Conservation (phyloP, 257 asterid genomes). For the Solanum verrucosum region DNA sequence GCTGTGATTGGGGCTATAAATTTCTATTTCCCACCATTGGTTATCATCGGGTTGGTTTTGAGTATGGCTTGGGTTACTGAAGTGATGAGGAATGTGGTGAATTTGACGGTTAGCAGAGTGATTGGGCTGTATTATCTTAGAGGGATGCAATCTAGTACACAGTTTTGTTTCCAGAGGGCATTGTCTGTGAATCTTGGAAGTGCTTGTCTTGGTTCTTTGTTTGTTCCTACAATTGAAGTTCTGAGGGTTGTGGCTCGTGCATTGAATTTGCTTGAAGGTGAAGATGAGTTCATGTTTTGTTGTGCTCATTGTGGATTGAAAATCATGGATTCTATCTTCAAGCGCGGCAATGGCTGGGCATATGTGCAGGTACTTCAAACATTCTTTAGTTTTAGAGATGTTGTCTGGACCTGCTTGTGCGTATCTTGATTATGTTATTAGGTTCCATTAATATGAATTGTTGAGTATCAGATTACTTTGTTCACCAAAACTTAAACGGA, state of each 20-base stretch:
- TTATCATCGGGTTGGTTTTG: slow-evolving; percentile 45
- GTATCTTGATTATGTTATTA: neutral
- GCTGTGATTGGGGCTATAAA: slow-evolving; percentile 82
- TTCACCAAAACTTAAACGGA: neutral
- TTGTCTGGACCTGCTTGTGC: neutral
- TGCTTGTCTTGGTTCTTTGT: slow-evolving; percentile 84
- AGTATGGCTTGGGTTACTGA: slow-evolving; percentile 90
- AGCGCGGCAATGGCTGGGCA: slow-evolving; percentile 95
- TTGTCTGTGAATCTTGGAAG: slow-evolving; percentile 76
- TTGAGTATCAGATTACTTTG: neutral
- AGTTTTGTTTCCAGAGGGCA: slow-evolving; percentile 87
- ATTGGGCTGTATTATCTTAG: slow-evolving; percentile 82
- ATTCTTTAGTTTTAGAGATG: neutral
- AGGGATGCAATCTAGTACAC: slow-evolving; percentile 85
- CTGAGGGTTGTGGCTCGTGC: slow-evolving; percentile 84
- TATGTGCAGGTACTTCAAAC: slow-evolving; percentile 63
- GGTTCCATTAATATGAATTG: neutral
- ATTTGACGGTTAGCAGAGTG: slow-evolving; percentile 70
- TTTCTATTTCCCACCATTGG: slow-evolving; percentile 57
- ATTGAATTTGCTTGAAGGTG: slow-evolving; percentile 85
- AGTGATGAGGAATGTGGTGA: slow-evolving; percentile 97
- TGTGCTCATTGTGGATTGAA: slow-evolving; percentile 91
- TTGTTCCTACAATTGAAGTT: slow-evolving; percentile 80
- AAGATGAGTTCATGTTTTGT: slow-evolving; percentile 94
- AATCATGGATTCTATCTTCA: slow-evolving; percentile 80